Evolutionary conservation across 106 monocot genomes (phyloP).

Genomic region (Xerophyta viscosa): DNA sequence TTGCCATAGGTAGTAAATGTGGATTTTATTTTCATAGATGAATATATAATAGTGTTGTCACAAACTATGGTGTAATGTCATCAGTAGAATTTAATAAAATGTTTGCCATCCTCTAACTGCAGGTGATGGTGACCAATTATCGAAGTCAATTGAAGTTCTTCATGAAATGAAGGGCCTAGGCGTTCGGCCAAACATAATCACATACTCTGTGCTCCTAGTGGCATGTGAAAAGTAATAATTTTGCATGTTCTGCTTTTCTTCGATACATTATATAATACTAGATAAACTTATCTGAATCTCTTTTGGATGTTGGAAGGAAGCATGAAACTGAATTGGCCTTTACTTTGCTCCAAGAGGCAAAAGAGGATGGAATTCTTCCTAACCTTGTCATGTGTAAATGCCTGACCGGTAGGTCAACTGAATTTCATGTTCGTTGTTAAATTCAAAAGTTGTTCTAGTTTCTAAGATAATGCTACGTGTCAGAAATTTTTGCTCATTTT

Average conservation of each 20-base stretch:
- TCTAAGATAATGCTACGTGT: no score
- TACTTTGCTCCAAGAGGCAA: slow-evolving; percentile 43
- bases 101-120: no score
- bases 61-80: no score
- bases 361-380: slow-evolving; percentile 49
- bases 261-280: background rate
- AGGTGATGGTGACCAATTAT: slow-evolving; percentile 83
- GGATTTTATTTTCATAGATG: no score
- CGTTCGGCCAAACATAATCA: slow-evolving; percentile 65
- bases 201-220: slow-evolving; percentile 73
- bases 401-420: slow-evolving; percentile 52
- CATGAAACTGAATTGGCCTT: slow-evolving; percentile 72
- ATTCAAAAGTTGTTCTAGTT: no score
- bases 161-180: slow-evolving; percentile 69
- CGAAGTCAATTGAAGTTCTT: slow-evolving; percentile 63
- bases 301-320: slow-evolving; percentile 42
- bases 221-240: slow-evolving; percentile 86
- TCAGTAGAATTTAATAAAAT: slow-evolving; percentile 2
- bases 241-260: slow-evolving; percentile 1
- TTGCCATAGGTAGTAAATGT: no score
- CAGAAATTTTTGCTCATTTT: no score
- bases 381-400: slow-evolving; percentile 68
- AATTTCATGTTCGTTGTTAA: background rate
- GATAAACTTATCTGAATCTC: slow-evolving; percentile 4
- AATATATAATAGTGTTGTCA: no score